Conservation (phyloP, 176 grass and related monocot species). For the Tillandsia fasciculata region DNA sequence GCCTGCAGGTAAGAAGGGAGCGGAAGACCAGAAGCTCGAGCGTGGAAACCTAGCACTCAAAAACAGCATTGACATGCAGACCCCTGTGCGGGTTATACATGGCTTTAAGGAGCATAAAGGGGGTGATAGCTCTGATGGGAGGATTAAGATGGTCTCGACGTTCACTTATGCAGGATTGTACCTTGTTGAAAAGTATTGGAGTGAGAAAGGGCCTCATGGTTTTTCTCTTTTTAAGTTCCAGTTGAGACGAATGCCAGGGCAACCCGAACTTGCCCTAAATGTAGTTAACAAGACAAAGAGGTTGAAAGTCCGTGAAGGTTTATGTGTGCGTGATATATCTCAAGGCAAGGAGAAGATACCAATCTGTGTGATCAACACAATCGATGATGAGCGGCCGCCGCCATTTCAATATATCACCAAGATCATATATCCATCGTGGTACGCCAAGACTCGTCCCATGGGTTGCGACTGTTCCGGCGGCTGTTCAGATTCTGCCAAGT, state of each 20-base stretch:
- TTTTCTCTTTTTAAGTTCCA: slow-evolving; percentile 44
- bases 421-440: slow-evolving; percentile 28
- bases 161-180: slow-evolving; percentile 76
- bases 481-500: slow-evolving; percentile 42
- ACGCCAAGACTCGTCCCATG: slow-evolving; percentile 22
- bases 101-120: slow-evolving; percentile 33
- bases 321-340: slow-evolving; percentile 49
- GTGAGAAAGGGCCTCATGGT: slow-evolving; percentile 21
- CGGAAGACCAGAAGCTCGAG: slow-evolving; percentile 63
- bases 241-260: slow-evolving; percentile 40
- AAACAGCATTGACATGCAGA: slow-evolving; percentile 46
- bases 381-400: slow-evolving; percentile 34
- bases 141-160: slow-evolving; percentile 28
- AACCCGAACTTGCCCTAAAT: slow-evolving; percentile 52
- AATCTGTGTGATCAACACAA: slow-evolving; percentile 56
- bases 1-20: slow-evolving; percentile 29
- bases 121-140: slow-evolving; percentile 20
- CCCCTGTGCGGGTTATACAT: slow-evolving; percentile 68
- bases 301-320: slow-evolving; percentile 26
- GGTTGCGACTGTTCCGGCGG: slow-evolving; percentile 51
- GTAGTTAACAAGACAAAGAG: slow-evolving; percentile 33
- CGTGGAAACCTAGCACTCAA: slow-evolving; percentile 55
- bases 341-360: slow-evolving; percentile 36
- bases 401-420: slow-evolving; percentile 44
- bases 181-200: slow-evolving; percentile 35